These are phyloP conservation scores for Pseudotsuga menziesii DNA, from an alignment of 75 land plant species.

Conservation along the genomic window DNA sequence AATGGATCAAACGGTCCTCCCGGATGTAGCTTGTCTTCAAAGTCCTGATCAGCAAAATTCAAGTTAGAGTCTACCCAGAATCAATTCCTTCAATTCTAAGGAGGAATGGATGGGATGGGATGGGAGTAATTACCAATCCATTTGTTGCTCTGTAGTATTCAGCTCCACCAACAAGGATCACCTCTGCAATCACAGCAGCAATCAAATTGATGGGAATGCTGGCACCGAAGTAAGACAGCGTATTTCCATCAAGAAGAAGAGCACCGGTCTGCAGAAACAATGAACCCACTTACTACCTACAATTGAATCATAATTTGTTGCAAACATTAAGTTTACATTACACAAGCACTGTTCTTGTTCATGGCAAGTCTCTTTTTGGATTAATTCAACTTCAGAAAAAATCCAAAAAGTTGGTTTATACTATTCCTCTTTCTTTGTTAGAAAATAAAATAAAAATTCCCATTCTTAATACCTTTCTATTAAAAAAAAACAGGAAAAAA, in stretches of 20 bases:
- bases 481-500: no score
- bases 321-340: no score
- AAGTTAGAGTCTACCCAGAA: constrained; percentile 29
- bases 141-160: constrained; percentile 97
- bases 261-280: constrained; percentile 84
- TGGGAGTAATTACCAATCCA: constrained; percentile 42
- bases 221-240: constrained; percentile 90
- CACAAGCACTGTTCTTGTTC: no score
- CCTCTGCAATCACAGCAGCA: constrained; percentile 82
- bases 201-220: constrained; percentile 91
- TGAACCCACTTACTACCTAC: neutral
- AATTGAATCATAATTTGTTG: no score
- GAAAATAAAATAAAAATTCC: no score
- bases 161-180: constrained; percentile 92
- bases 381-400: no score
- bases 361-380: no score
- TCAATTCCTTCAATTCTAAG: constrained; percentile 96
- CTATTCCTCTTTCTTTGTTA: no score
- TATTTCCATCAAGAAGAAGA: constrained; percentile 87
- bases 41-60: constrained; percentile 19
- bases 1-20: constrained; percentile 98
- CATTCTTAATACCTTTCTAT: no score
- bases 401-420: no score
- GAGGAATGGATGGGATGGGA: constrained; percentile 11
- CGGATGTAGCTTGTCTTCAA: constrained; percentile 94